phyloP scores from a whole-genome alignment of 441 rosid species.

The Arabidopsis hybrid region DNA sequence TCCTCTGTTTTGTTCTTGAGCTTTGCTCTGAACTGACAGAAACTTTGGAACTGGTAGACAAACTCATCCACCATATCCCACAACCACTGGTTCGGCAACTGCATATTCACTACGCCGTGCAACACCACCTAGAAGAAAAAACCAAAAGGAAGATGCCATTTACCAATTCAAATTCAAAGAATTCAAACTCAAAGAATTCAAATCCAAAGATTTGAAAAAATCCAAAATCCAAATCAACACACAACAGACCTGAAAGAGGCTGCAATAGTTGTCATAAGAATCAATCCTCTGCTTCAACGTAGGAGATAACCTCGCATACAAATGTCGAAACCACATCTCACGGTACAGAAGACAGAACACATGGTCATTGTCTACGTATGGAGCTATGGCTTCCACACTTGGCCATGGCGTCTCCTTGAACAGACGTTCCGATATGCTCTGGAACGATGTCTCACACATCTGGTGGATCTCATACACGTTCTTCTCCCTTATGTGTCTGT shows the following conservation, averaged over 20 bases:
- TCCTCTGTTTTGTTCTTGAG: constrained; percentile 92
- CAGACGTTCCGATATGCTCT: constrained; percentile 80
- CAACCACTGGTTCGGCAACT: constrained; percentile 95
- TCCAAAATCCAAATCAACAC: background rate
- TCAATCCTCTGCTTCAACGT: constrained; percentile 92
- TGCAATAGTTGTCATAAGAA: constrained; percentile 95
- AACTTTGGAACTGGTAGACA: constrained; percentile 96
- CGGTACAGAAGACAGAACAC: constrained; percentile 92
- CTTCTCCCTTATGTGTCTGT: constrained; percentile 95
- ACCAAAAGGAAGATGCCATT: too few species aligned
- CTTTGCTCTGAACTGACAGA: constrained; percentile 94
- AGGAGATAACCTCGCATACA: constrained; percentile 87
- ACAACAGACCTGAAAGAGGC: constrained; percentile 70
- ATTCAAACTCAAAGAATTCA: too few species aligned
- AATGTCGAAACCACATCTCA: constrained; percentile 98
- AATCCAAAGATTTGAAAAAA: too few species aligned
- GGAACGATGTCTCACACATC: constrained; percentile 99
- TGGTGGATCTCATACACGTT: constrained; percentile 98
- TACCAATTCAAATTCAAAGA: too few species aligned
- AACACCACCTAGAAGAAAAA: constrained; percentile 98
- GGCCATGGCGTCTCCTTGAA: constrained; percentile 99
- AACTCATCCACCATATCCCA: constrained; percentile 99
- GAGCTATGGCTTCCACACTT: constrained; percentile 85
- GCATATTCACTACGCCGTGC: constrained; percentile 98
- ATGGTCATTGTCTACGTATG: constrained; percentile 84